A percentile compares a stretch with the other conserved stretches of the same genome.
phyloP scores from a whole-genome alignment of 208 protist genomes.

The Trypanosoma melophagium region DNA sequence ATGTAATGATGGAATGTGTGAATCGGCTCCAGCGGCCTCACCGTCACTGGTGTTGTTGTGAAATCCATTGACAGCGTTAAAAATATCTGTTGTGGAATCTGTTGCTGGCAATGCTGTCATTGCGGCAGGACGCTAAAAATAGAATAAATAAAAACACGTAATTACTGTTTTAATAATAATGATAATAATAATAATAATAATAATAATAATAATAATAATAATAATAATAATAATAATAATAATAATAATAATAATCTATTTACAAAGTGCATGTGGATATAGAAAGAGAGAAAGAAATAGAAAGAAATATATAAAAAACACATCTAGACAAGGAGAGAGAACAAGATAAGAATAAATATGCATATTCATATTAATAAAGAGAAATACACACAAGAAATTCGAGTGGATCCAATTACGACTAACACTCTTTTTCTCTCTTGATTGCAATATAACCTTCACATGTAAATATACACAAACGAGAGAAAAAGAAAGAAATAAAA shows the following conservation, averaged over 20 bases:
- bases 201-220: background rate
- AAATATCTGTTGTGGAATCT: background rate
- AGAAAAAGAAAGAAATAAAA: no score
- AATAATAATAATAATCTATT: background rate
- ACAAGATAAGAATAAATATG: background rate
- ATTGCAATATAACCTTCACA: no score
- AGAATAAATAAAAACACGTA: no score
- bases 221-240: slow-evolving; percentile 2
- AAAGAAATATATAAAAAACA: background rate
- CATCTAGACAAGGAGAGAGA: background rate
- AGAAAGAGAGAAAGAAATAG: background rate
- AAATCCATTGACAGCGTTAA: background rate
- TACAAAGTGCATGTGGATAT: background rate
- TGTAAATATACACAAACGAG: no score
- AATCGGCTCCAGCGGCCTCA: background rate
- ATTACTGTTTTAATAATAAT: background rate
- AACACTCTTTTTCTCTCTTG: no score
- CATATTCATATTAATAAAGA: background rate
- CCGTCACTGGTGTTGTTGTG: background rate
- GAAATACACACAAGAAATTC: background rate
- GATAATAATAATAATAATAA: background rate
- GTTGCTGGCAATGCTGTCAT: background rate
- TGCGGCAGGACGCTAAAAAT: no score
- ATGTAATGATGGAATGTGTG: background rate
- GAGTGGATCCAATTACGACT: no score